Evolutionary conservation across 1,284 basidiomycete genomes (phyloP), one percentile per base, ranked within the genome.

Genomic region (Mycena citricolor): DNA sequence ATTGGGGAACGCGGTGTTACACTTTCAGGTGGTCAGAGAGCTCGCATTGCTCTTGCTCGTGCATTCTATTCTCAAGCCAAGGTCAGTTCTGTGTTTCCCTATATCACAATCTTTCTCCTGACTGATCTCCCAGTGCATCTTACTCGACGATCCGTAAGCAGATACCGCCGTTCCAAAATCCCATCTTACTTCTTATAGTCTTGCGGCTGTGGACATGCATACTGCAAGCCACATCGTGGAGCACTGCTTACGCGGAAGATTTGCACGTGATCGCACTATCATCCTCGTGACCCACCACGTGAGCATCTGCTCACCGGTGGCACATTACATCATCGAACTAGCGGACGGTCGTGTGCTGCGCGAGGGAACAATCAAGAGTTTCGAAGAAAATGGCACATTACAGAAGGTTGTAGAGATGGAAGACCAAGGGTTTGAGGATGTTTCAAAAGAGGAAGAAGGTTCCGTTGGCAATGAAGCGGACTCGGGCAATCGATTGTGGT

Each of bases 251-350:
- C 71, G 69, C 8, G 81, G 88, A 8, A 67, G 75, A 1, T 68
- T 92, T 4, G 74, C 83, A 51, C 68, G 69, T 21, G 76, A 74
- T 33, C 74, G 89, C 12, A 92, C 88, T 0, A 74, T 90, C 44
- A 78, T 94, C 44, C 72, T 95, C 4, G 89, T 94, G 26, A 93
- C 90, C 0, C 92, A 95, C 61, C 90, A 94, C 56, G 81, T 93
- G 51, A 80, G 74, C 36, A 69, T 90, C 2, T 85, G 86, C 51
- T 65, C 86, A 1, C 77, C 83, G 2, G 62, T 72, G 11, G 77
- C 85, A 1, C 70, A 79, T 24, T 83, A 85, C 58, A 65, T 89
- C 1, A 68, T 90, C 16, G 83, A 87, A 52, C 68, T 90, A 5
- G 69, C 75, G 0, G 70, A 74, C 32, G 88, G 88, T 0, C 63